Percentiles rank a stretch among this genome's conserved stretches.
These are phyloP conservation scores for Verticillium tricorpus DNA, from an alignment of 2,329 filamentous ascomycete genomes.

Conservation along the genomic window DNA sequence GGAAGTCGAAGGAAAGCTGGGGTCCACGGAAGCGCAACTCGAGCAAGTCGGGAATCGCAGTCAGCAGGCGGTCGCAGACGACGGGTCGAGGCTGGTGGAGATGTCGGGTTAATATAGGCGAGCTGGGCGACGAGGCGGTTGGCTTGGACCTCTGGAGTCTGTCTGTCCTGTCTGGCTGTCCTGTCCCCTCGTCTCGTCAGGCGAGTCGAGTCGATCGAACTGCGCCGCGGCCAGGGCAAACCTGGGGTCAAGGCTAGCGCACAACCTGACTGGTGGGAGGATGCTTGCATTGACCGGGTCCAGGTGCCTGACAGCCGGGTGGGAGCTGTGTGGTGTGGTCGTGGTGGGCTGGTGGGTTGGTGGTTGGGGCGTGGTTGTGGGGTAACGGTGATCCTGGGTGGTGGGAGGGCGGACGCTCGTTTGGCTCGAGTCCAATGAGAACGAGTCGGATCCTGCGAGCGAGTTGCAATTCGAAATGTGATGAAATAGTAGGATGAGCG, in stretches of 20 bases:
- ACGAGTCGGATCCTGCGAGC: too few relatives aligned
- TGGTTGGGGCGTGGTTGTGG: not conserved
- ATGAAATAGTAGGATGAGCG: too few relatives aligned
- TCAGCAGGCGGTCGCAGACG: not conserved
- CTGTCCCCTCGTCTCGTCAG: not conserved
- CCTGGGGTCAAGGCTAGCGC: not conserved
- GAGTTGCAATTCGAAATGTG: too few relatives aligned
- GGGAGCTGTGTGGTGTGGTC: not conserved
- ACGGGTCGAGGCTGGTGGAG: not conserved
- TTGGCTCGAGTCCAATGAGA: not conserved
- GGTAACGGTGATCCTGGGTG: not conserved
- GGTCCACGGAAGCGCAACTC: not conserved
- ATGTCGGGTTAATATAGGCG: not conserved
- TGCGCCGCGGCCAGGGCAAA: not conserved
- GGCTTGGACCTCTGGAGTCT: not conserved
- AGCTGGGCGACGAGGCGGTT: not conserved
- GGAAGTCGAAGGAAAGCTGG: not conserved
- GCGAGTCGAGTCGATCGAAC: not conserved
- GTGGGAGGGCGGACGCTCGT: not conserved
- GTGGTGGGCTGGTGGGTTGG: not conserved
- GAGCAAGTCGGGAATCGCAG: not conserved
- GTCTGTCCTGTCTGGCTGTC: not conserved
- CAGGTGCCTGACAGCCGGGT: slow-evolving; percentile 2
- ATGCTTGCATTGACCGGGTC: not conserved
- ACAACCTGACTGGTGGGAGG: not conserved